Evolutionary conservation across 768 basidiomycete species (phyloP), one percentile per base, ranked within the genome.

Genomic region (Pulveroboletus sp.): DNA sequence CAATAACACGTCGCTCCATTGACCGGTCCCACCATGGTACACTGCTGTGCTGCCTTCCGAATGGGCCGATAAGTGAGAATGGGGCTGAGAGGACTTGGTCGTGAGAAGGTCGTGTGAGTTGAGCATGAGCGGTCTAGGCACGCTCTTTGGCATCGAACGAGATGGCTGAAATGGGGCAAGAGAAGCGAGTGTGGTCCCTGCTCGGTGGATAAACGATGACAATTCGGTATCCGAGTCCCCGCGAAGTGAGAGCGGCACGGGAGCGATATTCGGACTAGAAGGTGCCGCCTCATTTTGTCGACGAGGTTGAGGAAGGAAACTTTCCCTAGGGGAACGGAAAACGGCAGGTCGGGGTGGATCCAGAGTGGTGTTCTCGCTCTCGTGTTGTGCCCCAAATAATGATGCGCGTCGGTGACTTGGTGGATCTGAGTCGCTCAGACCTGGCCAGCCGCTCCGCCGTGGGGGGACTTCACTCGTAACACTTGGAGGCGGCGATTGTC

Each of bases 41-140:
- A 67, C 64, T 28, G 74, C 66, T 24, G 61, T 69, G n/a, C 61
- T 66, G 30, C 62, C 68, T 3, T 70, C 71, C 2, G 73, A 75
- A 18, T 66, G 68, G 14, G 69, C 63, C 31, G 50, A 50, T n/a
- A 47, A 46, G 24, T 45, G 57, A 31, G 46, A 28, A 21, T 52
- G 52, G 3, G 75, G 66, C 9, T 47, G 49, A 6, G 51, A 2
- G 8, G 59, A 27, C 24, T 44, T 62, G 35, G 6, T 57, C 3
- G 74, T 73, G 12, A 80, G 70, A 5, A 73, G 61, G 12, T 73
- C 71, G 1, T 72, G 69, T 21, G 85, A 78, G 60, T 67, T 81
- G 35, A 91, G 72, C 40, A 89, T 68, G 32, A 91, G 71, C 0
- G 89, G 88, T 8, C 77, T 75, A 0, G 89, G 88, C 1, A 71